Base-by-base conservation (phyloP, 768 basidiomycete species). In the Neoboletus magnificus region DNA sequence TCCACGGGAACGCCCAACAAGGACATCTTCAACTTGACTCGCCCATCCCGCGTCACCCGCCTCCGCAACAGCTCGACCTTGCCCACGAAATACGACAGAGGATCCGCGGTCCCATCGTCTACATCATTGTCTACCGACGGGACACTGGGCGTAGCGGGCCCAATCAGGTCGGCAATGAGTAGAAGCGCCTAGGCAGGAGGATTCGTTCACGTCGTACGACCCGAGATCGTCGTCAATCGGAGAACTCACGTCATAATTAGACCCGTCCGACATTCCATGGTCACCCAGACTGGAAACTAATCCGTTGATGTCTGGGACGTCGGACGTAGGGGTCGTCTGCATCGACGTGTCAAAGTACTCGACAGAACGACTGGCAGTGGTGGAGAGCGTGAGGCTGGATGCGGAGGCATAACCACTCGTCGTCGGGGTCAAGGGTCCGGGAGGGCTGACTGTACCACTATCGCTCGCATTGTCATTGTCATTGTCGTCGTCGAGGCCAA, bases 11-110 rank as follows among this genome's bases (percentile, higher is more conserved):
- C 74, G 37, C 85, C 89, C 20, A 88, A 71, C 48, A 91, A 66
- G 9, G 77, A 75, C 47, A 90, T 69, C 73, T 89, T 91, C 43
- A 89, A 62, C 73, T 90, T 91, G 51, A 84, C 76, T 41, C 84
- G 84, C 6, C 89, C 88, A 62, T 87, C 81, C 59, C 75, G 75
- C 46, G 81, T 82, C 46, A 77, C 76, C 23, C 89, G 79, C 50
- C 81, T 76, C 22, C 85, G 80, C 67, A 79, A 73, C 15, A 89
- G 74, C 58, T 82, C 81, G 62, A 90, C 74, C 57, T 64, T 68
- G 46, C 77, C 82, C 40, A 74, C 62, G 40, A 77, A 71, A 52
- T 54, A 71, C 25, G 60, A 54, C 43, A 45, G 54, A 15, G 43
- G 56, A 12, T 37, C 55, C 22, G 66, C 36, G 0, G 13, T 5